These are phyloP conservation scores for Boletus speciosus DNA, from an alignment of 768 basidiomycete genomes.

Conservation along the genomic window DNA sequence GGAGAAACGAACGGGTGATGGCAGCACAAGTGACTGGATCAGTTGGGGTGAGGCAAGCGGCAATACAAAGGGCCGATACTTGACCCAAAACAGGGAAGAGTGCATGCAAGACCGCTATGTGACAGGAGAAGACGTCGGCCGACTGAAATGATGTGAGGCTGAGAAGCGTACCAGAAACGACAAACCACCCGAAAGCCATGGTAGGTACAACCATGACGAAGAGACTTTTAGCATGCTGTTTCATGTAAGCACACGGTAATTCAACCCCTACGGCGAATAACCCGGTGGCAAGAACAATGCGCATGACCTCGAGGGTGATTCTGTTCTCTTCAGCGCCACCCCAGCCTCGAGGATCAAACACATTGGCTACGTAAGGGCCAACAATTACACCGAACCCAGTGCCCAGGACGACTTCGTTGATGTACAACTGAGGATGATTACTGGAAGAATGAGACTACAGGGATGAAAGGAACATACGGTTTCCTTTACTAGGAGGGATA, in stretches of 20 bases:
- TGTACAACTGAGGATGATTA: slow-evolving; percentile 54
- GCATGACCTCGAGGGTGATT: slow-evolving; percentile 84
- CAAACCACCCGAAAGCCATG: slow-evolving; percentile 83
- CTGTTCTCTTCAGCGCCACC: slow-evolving; percentile 47
- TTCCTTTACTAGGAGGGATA: slow-evolving; percentile 81
- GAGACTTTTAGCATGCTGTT: slow-evolving; percentile 69
- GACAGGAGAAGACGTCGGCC: background rate
- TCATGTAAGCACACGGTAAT: slow-evolving; percentile 81
- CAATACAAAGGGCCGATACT: slow-evolving; percentile 77
- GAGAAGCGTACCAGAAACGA: slow-evolving; percentile 56
- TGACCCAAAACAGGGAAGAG: slow-evolving; percentile 72
- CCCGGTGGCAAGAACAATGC: slow-evolving; percentile 85
- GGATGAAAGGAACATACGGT: slow-evolving; percentile 41
- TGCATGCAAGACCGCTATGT: slow-evolving; percentile 56
- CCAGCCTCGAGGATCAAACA: slow-evolving; percentile 82
- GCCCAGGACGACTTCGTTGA: slow-evolving; percentile 93
- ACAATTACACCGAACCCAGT: slow-evolving; percentile 60
- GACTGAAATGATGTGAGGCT: background rate
- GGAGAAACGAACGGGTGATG: slow-evolving; percentile 54
- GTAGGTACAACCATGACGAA: slow-evolving; percentile 73
- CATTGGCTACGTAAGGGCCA: slow-evolving; percentile 67
- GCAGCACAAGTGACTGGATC: slow-evolving; percentile 91
- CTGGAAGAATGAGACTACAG: background rate
- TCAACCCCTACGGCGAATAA: slow-evolving; percentile 96
- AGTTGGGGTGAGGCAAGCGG: slow-evolving; percentile 89